A percentile compares a stretch with the other conserved stretches of the same genome.
phyloP scores from a whole-genome alignment of 2,329 filamentous ascomycete species.

The Monilinia fructigena region DNA sequence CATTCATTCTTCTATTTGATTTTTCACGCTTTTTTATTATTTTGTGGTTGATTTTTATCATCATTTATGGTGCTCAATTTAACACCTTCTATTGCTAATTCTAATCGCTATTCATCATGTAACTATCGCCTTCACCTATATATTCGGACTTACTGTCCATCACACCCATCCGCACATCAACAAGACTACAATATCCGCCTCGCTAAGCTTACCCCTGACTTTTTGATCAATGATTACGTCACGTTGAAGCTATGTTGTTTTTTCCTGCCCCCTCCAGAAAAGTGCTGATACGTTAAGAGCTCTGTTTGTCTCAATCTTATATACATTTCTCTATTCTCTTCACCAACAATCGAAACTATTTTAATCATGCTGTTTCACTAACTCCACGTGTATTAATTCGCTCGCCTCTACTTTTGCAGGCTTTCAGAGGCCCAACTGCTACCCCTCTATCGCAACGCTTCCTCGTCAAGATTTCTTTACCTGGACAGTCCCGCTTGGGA shows the following conservation, averaged over 20 bases:
- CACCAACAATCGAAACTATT: background rate
- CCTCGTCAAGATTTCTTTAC: conserved; percentile 21
- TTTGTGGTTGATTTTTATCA: too few species aligned
- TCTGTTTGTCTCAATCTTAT: background rate
- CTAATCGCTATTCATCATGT: too few species aligned
- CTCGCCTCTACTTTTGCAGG: background rate
- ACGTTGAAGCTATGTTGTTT: background rate
- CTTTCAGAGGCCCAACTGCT: background rate
- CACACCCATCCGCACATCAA: background rate
- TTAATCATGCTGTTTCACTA: background rate
- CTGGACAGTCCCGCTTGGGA: conserved; percentile 27
- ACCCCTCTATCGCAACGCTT: conserved; percentile 26
- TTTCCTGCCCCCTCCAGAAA: background rate
- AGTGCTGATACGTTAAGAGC: background rate
- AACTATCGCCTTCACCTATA: too few species aligned
- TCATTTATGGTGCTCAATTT: too few species aligned
- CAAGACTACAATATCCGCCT: background rate
- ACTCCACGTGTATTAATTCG: conserved; percentile 5
- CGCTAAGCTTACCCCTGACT: background rate
- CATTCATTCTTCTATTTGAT: too few species aligned
- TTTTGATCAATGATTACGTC: background rate
- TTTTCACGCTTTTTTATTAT: too few species aligned
- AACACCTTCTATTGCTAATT: too few species aligned
- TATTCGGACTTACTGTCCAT: too few species aligned
- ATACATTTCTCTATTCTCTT: background rate